These are phyloP conservation scores for Suhomyces pyralidae DNA, from an alignment of 805 yeast genomes.

Conservation along the genomic window DNA sequence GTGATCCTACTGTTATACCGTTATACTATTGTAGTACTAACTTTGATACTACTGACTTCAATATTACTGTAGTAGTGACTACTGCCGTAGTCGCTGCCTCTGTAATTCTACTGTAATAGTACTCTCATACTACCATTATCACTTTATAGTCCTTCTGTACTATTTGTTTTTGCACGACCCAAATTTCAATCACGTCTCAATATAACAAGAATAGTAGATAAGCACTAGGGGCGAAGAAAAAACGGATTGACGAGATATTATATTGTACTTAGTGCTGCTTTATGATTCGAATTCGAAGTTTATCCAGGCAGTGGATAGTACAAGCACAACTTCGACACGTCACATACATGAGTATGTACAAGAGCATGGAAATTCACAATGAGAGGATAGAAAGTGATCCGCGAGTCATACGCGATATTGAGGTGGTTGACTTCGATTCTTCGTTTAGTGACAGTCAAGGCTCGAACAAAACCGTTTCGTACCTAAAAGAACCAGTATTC, in stretches of 20 bases:
- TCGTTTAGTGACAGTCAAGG: constrained; percentile 7
- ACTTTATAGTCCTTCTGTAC: too few species aligned
- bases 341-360: background rate
- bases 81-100: too few species aligned
- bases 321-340: background rate
- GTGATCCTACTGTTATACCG: background rate
- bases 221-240: background rate
- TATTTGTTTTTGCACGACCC: background rate
- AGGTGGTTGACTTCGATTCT: constrained; percentile 8
- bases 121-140: too few species aligned
- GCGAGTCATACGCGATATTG: background rate
- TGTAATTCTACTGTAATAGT: too few species aligned
- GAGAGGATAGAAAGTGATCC: constrained; percentile 3
- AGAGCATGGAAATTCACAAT: background rate
- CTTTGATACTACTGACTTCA: too few species aligned
- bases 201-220: background rate
- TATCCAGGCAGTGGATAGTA: constrained; percentile 1
- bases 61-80: too few species aligned
- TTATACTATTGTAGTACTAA: background rate
- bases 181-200: background rate
- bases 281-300: constrained; percentile 1
- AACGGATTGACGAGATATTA: background rate
- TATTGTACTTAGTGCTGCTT: background rate
- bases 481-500: background rate
- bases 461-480: background rate